Percentiles rank a stretch among this genome's conserved stretches.
phyloP scores from a whole-genome alignment of 768 basidiomycete species.

The Suillus paluster region DNA sequence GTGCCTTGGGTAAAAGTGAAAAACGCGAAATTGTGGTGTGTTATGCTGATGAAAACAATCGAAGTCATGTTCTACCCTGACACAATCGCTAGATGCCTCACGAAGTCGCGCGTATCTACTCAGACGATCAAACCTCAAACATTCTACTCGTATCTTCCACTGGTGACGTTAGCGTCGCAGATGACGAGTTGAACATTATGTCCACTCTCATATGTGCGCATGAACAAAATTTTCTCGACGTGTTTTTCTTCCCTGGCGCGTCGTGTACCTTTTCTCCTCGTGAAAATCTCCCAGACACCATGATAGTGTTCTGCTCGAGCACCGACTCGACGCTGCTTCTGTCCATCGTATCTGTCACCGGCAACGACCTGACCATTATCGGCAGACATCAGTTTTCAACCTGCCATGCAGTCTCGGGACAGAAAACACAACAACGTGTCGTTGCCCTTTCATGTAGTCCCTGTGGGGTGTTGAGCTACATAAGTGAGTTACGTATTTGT shows the following conservation, averaged over 20 bases:
- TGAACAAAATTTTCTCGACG: slow-evolving; percentile 30
- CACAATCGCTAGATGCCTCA: slow-evolving; percentile 46
- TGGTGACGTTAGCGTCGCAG: slow-evolving; percentile 38
- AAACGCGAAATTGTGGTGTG: slow-evolving; percentile 51
- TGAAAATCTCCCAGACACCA: slow-evolving; percentile 13
- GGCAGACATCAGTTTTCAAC: background rate
- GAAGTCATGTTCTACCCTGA: slow-evolving; percentile 10
- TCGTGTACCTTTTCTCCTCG: slow-evolving; percentile 32
- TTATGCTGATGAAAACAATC: slow-evolving; percentile 14
- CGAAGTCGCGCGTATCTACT: slow-evolving; percentile 42
- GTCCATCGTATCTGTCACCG: slow-evolving; percentile 22
- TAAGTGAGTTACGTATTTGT: slow-evolving; percentile 44
- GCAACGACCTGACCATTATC: background rate
- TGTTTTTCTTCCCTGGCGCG: slow-evolving; percentile 33
- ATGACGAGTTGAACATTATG: slow-evolving; percentile 32
- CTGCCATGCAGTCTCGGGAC: slow-evolving; percentile 1
- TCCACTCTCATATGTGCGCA: slow-evolving; percentile 30
- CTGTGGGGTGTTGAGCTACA: slow-evolving; percentile 52
- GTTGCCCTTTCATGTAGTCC: slow-evolving; percentile 38
- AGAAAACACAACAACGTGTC: slow-evolving; percentile 1
- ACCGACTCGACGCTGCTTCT: slow-evolving; percentile 23
- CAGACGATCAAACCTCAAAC: slow-evolving; percentile 29
- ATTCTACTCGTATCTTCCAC: slow-evolving; percentile 39
- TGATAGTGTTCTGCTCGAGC: slow-evolving; percentile 29
- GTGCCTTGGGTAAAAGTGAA: slow-evolving; percentile 36